Evolutionary conservation across 192 early-diverging fungal genomes (phyloP), one percentile per base, ranked within the genome.

Genomic region (Backusella morwellensis): DNA sequence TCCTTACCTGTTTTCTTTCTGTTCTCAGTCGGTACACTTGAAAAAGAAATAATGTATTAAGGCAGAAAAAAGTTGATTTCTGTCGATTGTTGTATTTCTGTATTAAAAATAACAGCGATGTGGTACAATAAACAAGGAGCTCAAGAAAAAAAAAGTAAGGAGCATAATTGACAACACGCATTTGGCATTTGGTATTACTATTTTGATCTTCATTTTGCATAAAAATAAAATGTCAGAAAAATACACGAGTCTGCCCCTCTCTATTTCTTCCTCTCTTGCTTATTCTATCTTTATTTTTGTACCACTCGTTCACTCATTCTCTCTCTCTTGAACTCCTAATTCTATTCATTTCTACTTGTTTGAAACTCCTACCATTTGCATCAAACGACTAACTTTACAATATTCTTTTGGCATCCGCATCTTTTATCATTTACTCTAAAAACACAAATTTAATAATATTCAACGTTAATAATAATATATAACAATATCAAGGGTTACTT

Each of bases 101-200:
- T 29, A 63, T 29, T 63, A 63, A 63, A 6, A 59, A 29, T 9
- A 63, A 3, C 21, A 63, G 8, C 56, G 11, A 26, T 63, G 56
- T 63, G 26, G 11, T 12, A 29, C 56, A 63, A 63, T 63, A 4
- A 63, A 29, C 9, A 29, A 63, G 56, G 56, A 26, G 56, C 9
- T 63, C 4, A 63, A 17, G 15, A 44, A 5, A 44, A 63, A 63
- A 26, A 44, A 59, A 59, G 4, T 63, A 63, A 63, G 56, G 56
- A 63, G 56, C 56, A 63, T 29, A 63, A 63, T 63, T 63, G 56
- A 63, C 56, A 63, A 63, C 56, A 63, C 23, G 26, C 54, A 59
- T 26, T 59, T 63, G n/a, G 8, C 8, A 29, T 63, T 63, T 63
- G 21, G 21, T 63, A 29, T 11, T 63, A 63, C 56, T 29, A 50